phyloP scores from a whole-genome alignment of 192 early-diverging fungal species.

The Coemansia sp. region DNA sequence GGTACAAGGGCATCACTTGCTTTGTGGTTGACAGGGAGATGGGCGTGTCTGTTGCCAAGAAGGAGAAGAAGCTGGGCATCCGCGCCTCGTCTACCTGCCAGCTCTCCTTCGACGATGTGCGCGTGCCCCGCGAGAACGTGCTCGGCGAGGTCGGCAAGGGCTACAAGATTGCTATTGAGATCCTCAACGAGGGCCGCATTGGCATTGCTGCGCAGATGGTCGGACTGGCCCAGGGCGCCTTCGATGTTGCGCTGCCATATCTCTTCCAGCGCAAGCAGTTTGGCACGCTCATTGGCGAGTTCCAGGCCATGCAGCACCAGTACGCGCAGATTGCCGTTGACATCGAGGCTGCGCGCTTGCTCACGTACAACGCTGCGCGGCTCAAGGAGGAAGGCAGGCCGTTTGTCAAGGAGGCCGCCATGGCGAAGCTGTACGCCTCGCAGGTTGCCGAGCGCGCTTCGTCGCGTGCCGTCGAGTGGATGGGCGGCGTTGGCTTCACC shows the following conservation, averaged over 20 bases:
- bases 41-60: slow-evolving; percentile 93
- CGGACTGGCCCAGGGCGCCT: slow-evolving; percentile 92
- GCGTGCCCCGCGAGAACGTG: slow-evolving; percentile 82
- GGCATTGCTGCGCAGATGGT: slow-evolving; percentile 99
- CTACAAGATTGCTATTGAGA: slow-evolving; percentile 98
- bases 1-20: slow-evolving; percentile 97
- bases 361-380: slow-evolving; percentile 97
- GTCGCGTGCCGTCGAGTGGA: slow-evolving; percentile 92
- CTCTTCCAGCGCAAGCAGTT: slow-evolving; percentile 96
- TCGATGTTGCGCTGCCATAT: slow-evolving; percentile 86
- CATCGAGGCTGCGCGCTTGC: slow-evolving; percentile 93
- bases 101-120: slow-evolving; percentile 88
- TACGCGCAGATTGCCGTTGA: slow-evolving; percentile 85
- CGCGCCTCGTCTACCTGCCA: slow-evolving; percentile 94
- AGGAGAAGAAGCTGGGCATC: slow-evolving; percentile 97
- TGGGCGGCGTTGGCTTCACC: slow-evolving; percentile 97
- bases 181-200: slow-evolving; percentile 97
- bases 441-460: slow-evolving; percentile 92
- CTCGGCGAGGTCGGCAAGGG: slow-evolving; percentile 94
- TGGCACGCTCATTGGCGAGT: slow-evolving; percentile 75
- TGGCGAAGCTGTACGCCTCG: slow-evolving; percentile 96
- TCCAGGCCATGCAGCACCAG: slow-evolving; percentile 87
- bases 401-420: slow-evolving; percentile 96
- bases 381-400: slow-evolving; percentile 88
- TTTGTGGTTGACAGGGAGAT: slow-evolving; percentile 92